A percentile compares a stretch with the other conserved stretches of the same genome.
Evolutionary conservation across 2,329 filamentous ascomycete genomes (phyloP).

Genomic region (Didymella sp.): DNA sequence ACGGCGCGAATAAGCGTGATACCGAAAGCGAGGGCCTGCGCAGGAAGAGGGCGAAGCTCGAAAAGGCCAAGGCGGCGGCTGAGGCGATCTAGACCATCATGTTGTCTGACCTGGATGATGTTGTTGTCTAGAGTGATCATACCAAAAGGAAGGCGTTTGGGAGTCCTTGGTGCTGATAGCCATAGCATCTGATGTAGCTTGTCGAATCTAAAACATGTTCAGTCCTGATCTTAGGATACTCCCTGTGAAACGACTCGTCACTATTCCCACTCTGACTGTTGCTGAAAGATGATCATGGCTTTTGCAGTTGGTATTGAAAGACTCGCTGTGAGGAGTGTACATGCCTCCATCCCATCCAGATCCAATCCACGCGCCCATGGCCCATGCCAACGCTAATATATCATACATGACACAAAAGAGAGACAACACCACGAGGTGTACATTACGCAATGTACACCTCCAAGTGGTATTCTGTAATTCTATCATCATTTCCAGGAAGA

Average conservation of each 20-base stretch:
- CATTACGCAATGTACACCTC: background rate
- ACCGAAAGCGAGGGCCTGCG: slow-evolving; percentile 86
- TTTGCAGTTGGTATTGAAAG: slow-evolving; percentile 9
- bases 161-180: slow-evolving; percentile 1
- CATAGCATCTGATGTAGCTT: slow-evolving; percentile 1
- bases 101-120: no score
- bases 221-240: no score
- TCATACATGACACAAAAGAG: slow-evolving; percentile 15
- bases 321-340: slow-evolving; percentile 1
- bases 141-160: slow-evolving; percentile 18
- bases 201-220: background rate
- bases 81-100: slow-evolving; percentile 21
- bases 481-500: slow-evolving; percentile 2
- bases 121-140: slow-evolving; percentile 6
- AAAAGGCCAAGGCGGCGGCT: slow-evolving; percentile 60
- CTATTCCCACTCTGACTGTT: no score
- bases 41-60: slow-evolving; percentile 87
- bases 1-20: slow-evolving; percentile 92
- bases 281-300: background rate
- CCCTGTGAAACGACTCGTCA: no score
- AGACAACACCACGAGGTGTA: background rate
- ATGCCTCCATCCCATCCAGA: background rate
- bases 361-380: slow-evolving; percentile 10
- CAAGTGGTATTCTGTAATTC: background rate
- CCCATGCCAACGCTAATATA: slow-evolving; percentile 20